Percentiles rank a stretch among this genome's conserved stretches.
Conservation (phyloP, 805 yeast species). For the Wickerhamiella azymoides region DNA sequence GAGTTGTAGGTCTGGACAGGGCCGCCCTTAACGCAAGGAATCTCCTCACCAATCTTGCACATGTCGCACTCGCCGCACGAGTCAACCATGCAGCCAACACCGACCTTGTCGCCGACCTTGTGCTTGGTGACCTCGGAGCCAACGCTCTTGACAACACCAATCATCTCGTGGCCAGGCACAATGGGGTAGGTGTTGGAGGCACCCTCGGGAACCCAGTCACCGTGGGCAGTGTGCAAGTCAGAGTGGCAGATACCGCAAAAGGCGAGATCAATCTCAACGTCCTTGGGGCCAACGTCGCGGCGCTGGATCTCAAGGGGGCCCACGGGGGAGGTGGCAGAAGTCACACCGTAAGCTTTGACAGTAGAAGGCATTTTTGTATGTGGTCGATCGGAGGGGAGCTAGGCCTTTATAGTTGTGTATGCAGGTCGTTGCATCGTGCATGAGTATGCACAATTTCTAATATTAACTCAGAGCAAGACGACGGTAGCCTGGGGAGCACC, state of each 20-base stretch:
- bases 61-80: constrained; percentile 1
- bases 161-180: constrained; percentile 86
- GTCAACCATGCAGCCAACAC: constrained; percentile 28
- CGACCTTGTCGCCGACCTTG: constrained; percentile 69
- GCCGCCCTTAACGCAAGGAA: background rate
- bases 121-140: constrained; percentile 58
- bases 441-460: too few species aligned
- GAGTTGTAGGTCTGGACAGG: constrained; percentile 20
- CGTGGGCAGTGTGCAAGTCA: constrained; percentile 86
- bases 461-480: too few species aligned
- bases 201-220: constrained; percentile 54
- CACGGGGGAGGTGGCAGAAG: background rate
- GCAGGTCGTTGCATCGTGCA: too few species aligned
- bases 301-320: constrained; percentile 3
- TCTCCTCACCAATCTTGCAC: background rate
- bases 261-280: constrained; percentile 65
- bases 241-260: constrained; percentile 92
- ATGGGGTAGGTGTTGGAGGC: constrained; percentile 62
- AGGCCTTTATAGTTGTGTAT: background rate
- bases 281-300: constrained; percentile 63
- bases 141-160: constrained; percentile 67
- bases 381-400: background rate
- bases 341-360: constrained; percentile 4
- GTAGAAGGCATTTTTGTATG: constrained; percentile 1
- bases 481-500: too few species aligned